Evolutionary conservation across 495 filamentous ascomycete species (phyloP), one percentile per base, ranked within the genome.

Genomic region (Aspergillus leporis): DNA sequence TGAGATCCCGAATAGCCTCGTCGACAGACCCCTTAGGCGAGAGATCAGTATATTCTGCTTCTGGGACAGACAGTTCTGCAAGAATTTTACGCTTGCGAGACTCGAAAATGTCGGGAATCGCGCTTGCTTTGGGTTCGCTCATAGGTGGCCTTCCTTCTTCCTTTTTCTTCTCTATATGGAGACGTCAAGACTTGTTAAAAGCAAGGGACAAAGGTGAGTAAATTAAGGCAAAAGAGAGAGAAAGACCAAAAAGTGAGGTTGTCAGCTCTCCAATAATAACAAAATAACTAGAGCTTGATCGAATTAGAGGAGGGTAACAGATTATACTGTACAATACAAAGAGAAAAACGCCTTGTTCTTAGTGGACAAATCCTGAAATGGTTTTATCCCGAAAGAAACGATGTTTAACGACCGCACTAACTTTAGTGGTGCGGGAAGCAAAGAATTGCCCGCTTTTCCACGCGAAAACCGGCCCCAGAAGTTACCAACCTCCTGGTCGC

Each of bases 21-120:
- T 97, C 93, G 19, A 97, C 81, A 0, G 84, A 87, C 7, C 93
- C 92, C 74, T 97, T 96, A 0, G 92, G 92, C 10, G 90, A 95
- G 4, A 84, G 77, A 70, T 94, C 91, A 45, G 81, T 82, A 70
- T 93, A 93, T 41, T 87, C 77, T 5, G 68, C 74, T n/a, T 81
- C 80, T 12, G 89, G 86, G 4, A 83, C 70, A 2, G 84, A 71
- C 14, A 95, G 83, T 53, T 84, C 80, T 41, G 74, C 65, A 21
- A 93, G 73, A 64, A 95, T 93, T 38, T 76, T 81, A 23, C 61
- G 56, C 72, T 93, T 94, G 64, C 84, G 85, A 41, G 67, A 60
- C 22, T 71, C 43, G 66, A 92, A 93, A 53, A 59, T 61, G 12
- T 62, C 54, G 2, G 75, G 70, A 30, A 79, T 68, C 14, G 61